Conservation (phyloP, 2,329 filamentous ascomycete genomes). For the Trichoderma breve region DNA sequence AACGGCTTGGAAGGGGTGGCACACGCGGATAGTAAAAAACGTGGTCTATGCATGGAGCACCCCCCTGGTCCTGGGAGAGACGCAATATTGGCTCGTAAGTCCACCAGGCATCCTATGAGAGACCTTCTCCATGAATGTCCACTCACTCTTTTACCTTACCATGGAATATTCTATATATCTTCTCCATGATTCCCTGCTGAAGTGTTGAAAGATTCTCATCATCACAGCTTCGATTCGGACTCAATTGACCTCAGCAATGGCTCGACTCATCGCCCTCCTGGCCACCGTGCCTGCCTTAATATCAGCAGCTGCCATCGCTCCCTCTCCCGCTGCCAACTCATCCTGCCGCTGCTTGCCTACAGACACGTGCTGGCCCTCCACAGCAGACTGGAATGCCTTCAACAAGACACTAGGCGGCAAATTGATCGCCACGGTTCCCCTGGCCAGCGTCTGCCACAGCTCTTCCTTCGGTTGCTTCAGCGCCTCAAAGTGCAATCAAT, state of each 20-base stretch:
- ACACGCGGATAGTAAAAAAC: neutral
- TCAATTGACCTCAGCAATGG: neutral
- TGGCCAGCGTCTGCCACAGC: conserved; percentile 51
- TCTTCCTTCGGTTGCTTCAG: conserved; percentile 37
- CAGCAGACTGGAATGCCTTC: conserved; percentile 46
- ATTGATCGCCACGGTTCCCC: conserved; percentile 50
- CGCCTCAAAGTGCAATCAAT: conserved; percentile 37
- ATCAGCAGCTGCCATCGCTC: neutral
- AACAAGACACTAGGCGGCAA: conserved; percentile 52
- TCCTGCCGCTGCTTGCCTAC: conserved; percentile 43
- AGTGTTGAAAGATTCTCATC: neutral
- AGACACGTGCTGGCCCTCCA: conserved; percentile 53
- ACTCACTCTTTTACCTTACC: neutral
- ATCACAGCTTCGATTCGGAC: neutral
- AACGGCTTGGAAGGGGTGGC: neutral
- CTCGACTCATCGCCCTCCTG: neutral
- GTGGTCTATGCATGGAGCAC: neutral
- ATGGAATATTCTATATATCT: neutral
- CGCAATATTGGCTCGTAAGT: neutral
- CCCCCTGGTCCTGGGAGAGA: neutral
- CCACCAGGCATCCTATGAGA: neutral
- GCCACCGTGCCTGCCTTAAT: neutral
- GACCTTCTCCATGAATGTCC: neutral
- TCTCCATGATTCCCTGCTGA: neutral
- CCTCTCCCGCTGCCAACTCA: neutral